Conservation (phyloP, 2,329 filamentous ascomycete species). For the Pseudonectria foliicola region DNA sequence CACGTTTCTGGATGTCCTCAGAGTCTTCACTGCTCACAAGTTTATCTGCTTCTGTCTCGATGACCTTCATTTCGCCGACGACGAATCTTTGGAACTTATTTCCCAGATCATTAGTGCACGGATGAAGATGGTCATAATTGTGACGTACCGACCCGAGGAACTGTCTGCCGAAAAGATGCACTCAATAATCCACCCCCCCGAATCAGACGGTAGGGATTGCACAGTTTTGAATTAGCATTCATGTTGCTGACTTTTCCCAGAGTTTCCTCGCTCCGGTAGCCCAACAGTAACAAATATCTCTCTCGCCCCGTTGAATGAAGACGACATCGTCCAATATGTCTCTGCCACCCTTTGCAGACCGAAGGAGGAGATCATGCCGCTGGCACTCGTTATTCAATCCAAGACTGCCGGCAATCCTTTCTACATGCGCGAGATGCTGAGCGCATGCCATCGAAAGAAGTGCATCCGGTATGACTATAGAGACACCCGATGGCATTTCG, state of each 20-base stretch:
- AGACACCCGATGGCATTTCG: constrained; percentile 73
- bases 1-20: constrained; percentile 78
- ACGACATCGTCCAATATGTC: constrained; percentile 77
- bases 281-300: constrained; percentile 61
- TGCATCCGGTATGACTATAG: constrained; percentile 91
- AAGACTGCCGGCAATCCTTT: constrained; percentile 87
- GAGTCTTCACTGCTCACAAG: constrained; percentile 74
- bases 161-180: constrained; percentile 49
- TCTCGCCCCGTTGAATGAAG: constrained; percentile 67
- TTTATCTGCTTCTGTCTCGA: constrained; percentile 86
- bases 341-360: constrained; percentile 70
- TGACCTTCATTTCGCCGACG: constrained; percentile 84
- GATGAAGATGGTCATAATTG: constrained; percentile 73
- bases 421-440: constrained; percentile 85
- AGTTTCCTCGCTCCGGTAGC: constrained; percentile 37
- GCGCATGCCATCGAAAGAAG: constrained; percentile 75
- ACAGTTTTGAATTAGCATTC: neutral
- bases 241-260: constrained; percentile 24
- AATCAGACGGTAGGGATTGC: constrained; percentile 40
- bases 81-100: constrained; percentile 78
- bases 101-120: constrained; percentile 70
- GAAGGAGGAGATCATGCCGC: constrained; percentile 63
- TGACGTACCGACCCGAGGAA: constrained; percentile 68
- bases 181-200: constrained; percentile 45
- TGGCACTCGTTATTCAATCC: constrained; percentile 80